Base-by-base conservation (phyloP, 345 rosid species). In the Rhodamnia rubescens region DNA sequence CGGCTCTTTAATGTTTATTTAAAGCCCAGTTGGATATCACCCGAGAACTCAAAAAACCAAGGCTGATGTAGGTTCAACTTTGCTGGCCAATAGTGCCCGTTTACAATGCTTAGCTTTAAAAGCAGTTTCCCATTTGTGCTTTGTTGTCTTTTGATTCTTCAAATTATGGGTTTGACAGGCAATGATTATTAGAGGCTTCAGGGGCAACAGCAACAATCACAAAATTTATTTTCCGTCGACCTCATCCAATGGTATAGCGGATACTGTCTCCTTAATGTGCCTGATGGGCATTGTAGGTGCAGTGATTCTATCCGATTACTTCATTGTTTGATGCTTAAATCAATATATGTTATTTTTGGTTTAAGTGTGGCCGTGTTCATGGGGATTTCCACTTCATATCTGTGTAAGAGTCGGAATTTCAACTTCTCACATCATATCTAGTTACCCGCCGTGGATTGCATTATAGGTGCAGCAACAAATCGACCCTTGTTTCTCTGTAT, bases 121-220 rank as follows among this genome's bases (percentile, higher is more conserved):
- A 22, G 85, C 58, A 51, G 36, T 84, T 59, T 57, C 50, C 61
- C 52, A 16, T 14, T 59, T 47, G 40, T 54, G 29, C 32, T 50
- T 50, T 82, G 83, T 61, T 16, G 40, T 75, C 44, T 86, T 75
- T 53, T 85, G 56, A 18, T 55, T 13, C 80, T 69, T 69, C 80
- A 69, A 69, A 69, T 36, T 36, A 18, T 32, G 47, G 80, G 32
- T 51, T 85, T 85, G 81, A 51, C 90, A 97, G 99, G 99, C 99
- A n/a, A 97, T 97, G 99, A 97, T 97, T 85, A 93, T 95, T 24
- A 92, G 99, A 87, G 99, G 99, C 49, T 97, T 95, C 88, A 92
- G 92, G 87, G 99, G 99, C 69, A 93, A 97, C 87, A 92, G 98
- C 88, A 90, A 87, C 85, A 87, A 90, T 87, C 96, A 96, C 87